Evolutionary conservation across 345 rosid species (phyloP).

Genomic region (Excoecaria agallocha): DNA sequence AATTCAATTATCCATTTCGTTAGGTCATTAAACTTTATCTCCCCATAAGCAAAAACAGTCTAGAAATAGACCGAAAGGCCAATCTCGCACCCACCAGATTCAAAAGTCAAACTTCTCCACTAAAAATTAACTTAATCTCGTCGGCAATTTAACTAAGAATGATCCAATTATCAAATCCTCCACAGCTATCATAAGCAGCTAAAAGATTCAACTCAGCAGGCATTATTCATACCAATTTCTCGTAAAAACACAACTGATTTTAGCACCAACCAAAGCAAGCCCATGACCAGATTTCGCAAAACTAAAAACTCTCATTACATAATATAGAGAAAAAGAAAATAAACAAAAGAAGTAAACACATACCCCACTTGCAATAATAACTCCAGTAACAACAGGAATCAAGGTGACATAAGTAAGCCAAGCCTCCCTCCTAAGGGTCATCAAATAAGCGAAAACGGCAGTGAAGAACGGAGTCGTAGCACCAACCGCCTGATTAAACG

Average conservation of each 20-base stretch:
- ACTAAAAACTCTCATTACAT: background rate
- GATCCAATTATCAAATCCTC: background rate
- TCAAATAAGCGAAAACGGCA: constrained; percentile 88
- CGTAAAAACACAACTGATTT: background rate
- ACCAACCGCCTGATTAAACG: constrained; percentile 92
- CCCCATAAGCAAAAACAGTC: background rate
- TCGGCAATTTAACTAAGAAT: background rate
- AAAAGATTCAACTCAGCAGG: background rate
- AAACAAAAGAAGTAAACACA: background rate
- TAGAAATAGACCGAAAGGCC: background rate
- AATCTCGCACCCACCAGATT: background rate
- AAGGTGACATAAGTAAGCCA: constrained; percentile 93
- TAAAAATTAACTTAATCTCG: constrained; percentile 6
- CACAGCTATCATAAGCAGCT: background rate
- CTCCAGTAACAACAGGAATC: constrained; percentile 92
- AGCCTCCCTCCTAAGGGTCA: constrained; percentile 84
- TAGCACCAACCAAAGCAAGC: background rate
- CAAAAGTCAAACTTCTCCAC: background rate
- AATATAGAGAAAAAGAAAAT: background rate
- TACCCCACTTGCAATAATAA: constrained; percentile 99
- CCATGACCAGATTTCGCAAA: background rate
- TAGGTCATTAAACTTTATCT: background rate
- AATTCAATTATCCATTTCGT: background rate
- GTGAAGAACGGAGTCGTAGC: constrained; percentile 99
- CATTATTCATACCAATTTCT: background rate